A percentile compares a stretch with the other conserved stretches of the same genome.
Conservation (phyloP, 1,284 basidiomycete genomes). For the Uromyces viciae-fabae region DNA sequence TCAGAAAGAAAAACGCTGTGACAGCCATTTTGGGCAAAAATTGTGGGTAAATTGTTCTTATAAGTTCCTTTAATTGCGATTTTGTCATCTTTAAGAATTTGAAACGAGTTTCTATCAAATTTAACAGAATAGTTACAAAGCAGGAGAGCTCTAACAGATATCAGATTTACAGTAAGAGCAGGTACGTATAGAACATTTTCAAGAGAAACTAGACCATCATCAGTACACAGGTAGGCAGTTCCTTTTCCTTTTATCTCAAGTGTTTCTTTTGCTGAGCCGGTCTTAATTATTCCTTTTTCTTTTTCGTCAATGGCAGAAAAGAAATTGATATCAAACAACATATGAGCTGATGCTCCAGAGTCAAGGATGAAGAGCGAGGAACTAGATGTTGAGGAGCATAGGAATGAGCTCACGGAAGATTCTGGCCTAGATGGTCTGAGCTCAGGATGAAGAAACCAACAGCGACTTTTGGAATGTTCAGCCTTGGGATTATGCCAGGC, state of each 20-base stretch:
- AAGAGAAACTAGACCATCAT: not conserved
- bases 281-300: not conserved
- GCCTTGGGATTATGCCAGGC: not conserved
- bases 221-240: not conserved
- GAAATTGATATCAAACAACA: not conserved
- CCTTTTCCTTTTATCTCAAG: not conserved
- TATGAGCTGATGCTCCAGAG: not conserved
- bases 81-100: not conserved
- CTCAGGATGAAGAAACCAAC: not conserved
- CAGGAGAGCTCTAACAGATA: not conserved
- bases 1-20: not conserved
- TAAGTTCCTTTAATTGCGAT: not conserved
- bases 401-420: not conserved
- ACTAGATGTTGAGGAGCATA: not conserved
- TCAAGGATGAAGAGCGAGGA: not conserved
- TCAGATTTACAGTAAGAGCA: not conserved
- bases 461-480: not conserved
- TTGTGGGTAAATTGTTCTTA: not conserved
- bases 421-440: not conserved
- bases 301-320: not conserved
- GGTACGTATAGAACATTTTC: not conserved
- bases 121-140: not conserved
- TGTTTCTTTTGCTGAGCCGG: not conserved
- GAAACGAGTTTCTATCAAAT: not conserved
- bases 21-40: not conserved